Conservation (phyloP, 208 protist species). For the Leishmania lainsoni region DNA sequence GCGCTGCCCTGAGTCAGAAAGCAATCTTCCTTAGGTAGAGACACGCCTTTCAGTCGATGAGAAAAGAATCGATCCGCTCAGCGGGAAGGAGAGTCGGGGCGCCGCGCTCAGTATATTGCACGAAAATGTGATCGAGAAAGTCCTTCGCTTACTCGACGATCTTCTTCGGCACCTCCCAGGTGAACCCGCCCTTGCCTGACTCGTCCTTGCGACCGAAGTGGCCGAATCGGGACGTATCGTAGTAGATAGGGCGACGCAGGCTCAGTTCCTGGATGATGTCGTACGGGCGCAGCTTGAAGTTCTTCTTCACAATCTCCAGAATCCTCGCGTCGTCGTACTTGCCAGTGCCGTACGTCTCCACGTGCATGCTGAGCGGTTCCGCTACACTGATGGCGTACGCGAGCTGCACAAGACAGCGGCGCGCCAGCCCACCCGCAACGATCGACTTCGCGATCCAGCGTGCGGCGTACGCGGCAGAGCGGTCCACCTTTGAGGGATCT, state of each 20-base stretch:
- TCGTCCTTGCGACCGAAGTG: slow-evolving; percentile 98
- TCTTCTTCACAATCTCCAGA: slow-evolving; percentile 94
- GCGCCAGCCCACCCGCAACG: slow-evolving; percentile 93
- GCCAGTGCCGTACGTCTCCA: slow-evolving; percentile 99
- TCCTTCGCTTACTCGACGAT: slow-evolving; percentile 71
- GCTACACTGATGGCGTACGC: slow-evolving; percentile 99
- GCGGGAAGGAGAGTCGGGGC: not conserved
- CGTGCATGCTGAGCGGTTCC: slow-evolving; percentile 97
- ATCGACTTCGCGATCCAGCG: slow-evolving; percentile 99
- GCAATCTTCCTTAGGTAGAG: not conserved
- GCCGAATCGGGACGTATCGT: slow-evolving; percentile 97
- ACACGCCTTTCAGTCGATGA: not conserved
- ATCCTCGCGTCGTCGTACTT: slow-evolving; percentile 79
- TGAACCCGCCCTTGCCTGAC: slow-evolving; percentile 91
- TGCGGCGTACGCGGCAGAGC: slow-evolving; percentile 98
- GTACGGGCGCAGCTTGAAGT: slow-evolving; percentile 99
- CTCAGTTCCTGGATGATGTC: slow-evolving; percentile 97
- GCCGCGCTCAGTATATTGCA: not conserved
- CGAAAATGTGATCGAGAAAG: not conserved
- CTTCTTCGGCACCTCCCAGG: slow-evolving; percentile 98
- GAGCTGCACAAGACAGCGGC: slow-evolving; percentile 97
- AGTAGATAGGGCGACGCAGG: slow-evolving; percentile 97
- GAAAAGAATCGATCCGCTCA: not conserved
- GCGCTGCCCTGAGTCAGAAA: not conserved
- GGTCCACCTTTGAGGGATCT: slow-evolving; percentile 99